Percentiles rank a stretch among this genome's conserved stretches.
Evolutionary conservation across 441 rosid genomes (phyloP).

Genomic region (Cnidoscolus chayamansa): DNA sequence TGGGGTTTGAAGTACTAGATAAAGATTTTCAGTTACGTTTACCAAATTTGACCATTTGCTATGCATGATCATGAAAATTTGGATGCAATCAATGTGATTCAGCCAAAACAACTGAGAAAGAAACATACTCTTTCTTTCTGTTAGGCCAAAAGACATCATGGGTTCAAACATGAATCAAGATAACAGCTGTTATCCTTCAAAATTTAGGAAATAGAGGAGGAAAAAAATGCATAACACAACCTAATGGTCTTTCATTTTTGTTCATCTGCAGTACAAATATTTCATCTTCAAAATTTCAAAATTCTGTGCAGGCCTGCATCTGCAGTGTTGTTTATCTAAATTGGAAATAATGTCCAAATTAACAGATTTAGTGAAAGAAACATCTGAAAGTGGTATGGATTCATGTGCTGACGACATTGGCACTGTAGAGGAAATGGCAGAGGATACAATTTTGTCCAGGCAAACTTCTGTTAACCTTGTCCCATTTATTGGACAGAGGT

Average conservation of each 20-base stretch:
- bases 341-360: slow-evolving; percentile 42
- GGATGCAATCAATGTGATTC: not conserved
- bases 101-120: no score
- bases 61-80: not conserved
- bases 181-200: no score
- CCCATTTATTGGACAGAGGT: slow-evolving; percentile 58
- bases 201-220: no score
- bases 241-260: no score
- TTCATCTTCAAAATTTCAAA: no score
- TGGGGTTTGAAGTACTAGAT: not conserved
- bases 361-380: slow-evolving; percentile 40
- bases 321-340: no score
- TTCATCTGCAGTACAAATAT: no score
- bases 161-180: no score
- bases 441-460: slow-evolving; percentile 45
- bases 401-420: slow-evolving; percentile 42
- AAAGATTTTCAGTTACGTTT: not conserved
- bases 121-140: no score
- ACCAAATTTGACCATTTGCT: not conserved
- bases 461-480: slow-evolving; percentile 60
- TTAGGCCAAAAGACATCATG: no score
- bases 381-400: slow-evolving; percentile 47
- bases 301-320: no score
- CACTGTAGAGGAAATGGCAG: slow-evolving; percentile 39
- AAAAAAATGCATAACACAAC: no score